Percentiles rank a stretch among this genome's conserved stretches.
phyloP scores from a whole-genome alignment of 208 protist genomes.

The Acanthamoeba lenticulata region DNA sequence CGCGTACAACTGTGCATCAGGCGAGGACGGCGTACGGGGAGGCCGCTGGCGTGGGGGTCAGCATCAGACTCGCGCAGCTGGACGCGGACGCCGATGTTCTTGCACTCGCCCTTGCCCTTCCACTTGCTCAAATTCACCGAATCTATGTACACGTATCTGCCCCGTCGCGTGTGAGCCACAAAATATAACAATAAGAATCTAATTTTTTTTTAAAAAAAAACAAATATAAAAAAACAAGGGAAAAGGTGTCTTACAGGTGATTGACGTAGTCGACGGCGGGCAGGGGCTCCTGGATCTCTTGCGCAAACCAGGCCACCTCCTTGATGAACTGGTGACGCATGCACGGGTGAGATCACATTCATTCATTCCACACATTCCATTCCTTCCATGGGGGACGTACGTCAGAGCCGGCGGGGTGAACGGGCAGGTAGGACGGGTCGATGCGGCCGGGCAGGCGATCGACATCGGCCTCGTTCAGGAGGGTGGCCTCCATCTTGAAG shows the following conservation, averaged over 20 bases:
- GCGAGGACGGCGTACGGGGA: background rate
- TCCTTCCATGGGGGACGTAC: background rate
- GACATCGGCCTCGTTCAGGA: background rate
- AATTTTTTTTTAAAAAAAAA: background rate
- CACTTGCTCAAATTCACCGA: conserved; percentile 52
- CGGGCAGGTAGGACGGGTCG: conserved; percentile 9
- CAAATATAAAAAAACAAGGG: background rate
- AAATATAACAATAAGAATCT: background rate
- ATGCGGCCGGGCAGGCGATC: background rate
- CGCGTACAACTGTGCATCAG: background rate
- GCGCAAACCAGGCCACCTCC: background rate
- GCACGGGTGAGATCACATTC: background rate
- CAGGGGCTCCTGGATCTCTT: background rate
- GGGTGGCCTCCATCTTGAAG: background rate
- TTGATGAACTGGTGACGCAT: background rate
- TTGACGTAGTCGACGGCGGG: conserved; percentile 17
- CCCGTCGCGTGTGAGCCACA: background rate
- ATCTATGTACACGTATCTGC: conserved; percentile 47
- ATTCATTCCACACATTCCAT: too few relatives aligned
- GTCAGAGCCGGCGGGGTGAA: background rate
- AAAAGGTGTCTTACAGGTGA: background rate
- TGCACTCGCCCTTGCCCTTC: conserved; percentile 5
- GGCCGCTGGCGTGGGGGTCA: background rate
- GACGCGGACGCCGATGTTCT: conserved; percentile 39
- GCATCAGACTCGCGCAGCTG: background rate